These are phyloP conservation scores for Ceratobasidium sp. DNA, from an alignment of 1,284 basidiomycete species.

Conservation along the genomic window DNA sequence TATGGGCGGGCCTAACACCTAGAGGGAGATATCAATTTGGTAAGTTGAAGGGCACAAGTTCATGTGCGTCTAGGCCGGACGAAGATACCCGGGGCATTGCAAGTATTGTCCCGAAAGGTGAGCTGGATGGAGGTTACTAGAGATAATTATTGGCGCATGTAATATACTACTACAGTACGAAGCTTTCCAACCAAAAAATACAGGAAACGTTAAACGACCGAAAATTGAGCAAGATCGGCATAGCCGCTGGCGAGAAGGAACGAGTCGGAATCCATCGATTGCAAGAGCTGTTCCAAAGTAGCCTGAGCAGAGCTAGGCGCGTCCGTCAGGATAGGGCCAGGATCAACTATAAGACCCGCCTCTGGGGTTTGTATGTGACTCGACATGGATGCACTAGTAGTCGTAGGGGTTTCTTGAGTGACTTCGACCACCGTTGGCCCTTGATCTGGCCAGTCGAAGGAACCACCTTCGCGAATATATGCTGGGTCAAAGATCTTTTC, in stretches of 20 bases:
- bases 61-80: too few relatives aligned
- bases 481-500: constrained; percentile 19
- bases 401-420: neutral
- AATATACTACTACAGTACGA: too few relatives aligned
- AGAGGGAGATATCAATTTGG: too few relatives aligned
- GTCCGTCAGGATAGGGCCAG: constrained; percentile 31
- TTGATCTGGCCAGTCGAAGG: constrained; percentile 31
- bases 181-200: neutral
- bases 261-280: constrained; percentile 30
- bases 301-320: constrained; percentile 28
- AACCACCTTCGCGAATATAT: constrained; percentile 9
- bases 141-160: too few relatives aligned
- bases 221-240: constrained; percentile 20
- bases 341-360: neutral
- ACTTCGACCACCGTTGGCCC: constrained; percentile 12
- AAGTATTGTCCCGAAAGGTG: too few relatives aligned
- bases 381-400: constrained; percentile 6
- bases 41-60: too few relatives aligned
- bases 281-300: constrained; percentile 20
- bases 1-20: too few relatives aligned
- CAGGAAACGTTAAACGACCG: constrained; percentile 1
- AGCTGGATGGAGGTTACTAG: too few relatives aligned
- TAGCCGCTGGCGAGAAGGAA: constrained; percentile 31
- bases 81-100: too few relatives aligned
- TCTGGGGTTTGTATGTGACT: constrained; percentile 25